phyloP scores from a whole-genome alignment of 1,284 basidiomycete species.

The Termitomyces sp. region DNA sequence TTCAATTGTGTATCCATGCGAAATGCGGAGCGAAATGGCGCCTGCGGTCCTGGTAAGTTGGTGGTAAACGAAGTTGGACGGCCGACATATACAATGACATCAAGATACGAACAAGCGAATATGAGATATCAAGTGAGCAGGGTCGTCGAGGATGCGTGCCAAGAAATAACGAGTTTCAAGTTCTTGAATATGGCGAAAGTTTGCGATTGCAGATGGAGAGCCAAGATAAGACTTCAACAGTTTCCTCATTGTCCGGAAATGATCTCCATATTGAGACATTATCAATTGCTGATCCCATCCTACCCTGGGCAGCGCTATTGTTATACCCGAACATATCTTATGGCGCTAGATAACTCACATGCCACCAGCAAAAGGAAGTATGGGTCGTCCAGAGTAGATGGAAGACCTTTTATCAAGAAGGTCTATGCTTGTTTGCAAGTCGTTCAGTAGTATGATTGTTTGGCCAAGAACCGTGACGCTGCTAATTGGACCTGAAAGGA shows the following conservation, averaged over 20 bases:
- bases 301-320: slow-evolving; percentile 15
- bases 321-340: slow-evolving; percentile 10
- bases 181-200: slow-evolving; percentile 19
- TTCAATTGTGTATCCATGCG: slow-evolving; percentile 26
- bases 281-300: slow-evolving; percentile 28
- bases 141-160: slow-evolving; percentile 19
- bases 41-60: slow-evolving; percentile 18
- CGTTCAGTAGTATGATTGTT: slow-evolving; percentile 24
- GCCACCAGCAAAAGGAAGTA: slow-evolving; percentile 20
- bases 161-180: slow-evolving; percentile 22
- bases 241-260: slow-evolving; percentile 24
- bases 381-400: slow-evolving; percentile 25
- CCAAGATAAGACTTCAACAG: slow-evolving; percentile 24
- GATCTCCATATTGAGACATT: slow-evolving; percentile 22
- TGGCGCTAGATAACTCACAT: slow-evolving; percentile 4
- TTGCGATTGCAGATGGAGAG: slow-evolving; percentile 13
- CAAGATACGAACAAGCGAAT: slow-evolving; percentile 19
- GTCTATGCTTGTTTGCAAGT: slow-evolving; percentile 23
- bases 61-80: too few species aligned
- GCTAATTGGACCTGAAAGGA: slow-evolving; percentile 20
- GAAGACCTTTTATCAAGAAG: slow-evolving; percentile 25
- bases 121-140: slow-evolving; percentile 19
- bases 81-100: neutral
- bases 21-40: slow-evolving; percentile 24
- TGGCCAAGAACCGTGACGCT: slow-evolving; percentile 23